Percentiles rank a stretch among this genome's conserved stretches.
Conservation (phyloP, 306 rosid genomes). For the Alnus glutinosa region DNA sequence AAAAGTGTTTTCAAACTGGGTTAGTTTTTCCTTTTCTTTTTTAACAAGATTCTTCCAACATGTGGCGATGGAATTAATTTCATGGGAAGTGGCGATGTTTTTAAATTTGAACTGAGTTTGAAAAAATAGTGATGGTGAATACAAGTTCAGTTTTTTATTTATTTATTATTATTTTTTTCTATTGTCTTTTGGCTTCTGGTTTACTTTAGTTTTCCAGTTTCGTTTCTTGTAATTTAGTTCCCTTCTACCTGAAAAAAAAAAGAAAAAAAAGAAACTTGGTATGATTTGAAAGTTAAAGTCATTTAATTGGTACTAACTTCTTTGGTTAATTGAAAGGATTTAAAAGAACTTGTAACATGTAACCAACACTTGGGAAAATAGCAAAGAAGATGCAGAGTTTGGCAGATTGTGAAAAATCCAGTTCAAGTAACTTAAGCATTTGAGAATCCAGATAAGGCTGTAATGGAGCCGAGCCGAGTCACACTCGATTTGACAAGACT, state of each 20-base stretch:
- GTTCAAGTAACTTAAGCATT: background rate
- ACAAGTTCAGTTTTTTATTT: background rate
- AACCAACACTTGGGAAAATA: background rate
- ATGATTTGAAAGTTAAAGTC: too few relatives aligned
- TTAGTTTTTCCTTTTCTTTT: background rate
- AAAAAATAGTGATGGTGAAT: background rate
- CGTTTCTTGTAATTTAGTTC: background rate
- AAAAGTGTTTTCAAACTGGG: too few relatives aligned
- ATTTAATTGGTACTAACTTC: background rate
- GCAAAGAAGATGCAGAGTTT: background rate
- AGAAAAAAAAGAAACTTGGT: too few relatives aligned
- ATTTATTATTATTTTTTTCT: too few relatives aligned
- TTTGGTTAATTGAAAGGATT: background rate
- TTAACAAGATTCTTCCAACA: background rate
- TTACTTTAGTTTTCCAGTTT: too few relatives aligned
- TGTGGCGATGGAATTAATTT: constrained; percentile 12
- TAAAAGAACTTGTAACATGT: background rate
- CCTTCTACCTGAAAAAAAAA: background rate
- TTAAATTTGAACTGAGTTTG: background rate
- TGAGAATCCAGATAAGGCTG: background rate
- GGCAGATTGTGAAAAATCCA: background rate
- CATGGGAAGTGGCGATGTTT: background rate
- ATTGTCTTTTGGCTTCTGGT: too few relatives aligned
- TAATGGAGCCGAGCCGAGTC: background rate
- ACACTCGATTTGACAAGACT: too few relatives aligned